phyloP scores from a whole-genome alignment of 257 asterid genomes.

The Nicotiana sylvestris region DNA sequence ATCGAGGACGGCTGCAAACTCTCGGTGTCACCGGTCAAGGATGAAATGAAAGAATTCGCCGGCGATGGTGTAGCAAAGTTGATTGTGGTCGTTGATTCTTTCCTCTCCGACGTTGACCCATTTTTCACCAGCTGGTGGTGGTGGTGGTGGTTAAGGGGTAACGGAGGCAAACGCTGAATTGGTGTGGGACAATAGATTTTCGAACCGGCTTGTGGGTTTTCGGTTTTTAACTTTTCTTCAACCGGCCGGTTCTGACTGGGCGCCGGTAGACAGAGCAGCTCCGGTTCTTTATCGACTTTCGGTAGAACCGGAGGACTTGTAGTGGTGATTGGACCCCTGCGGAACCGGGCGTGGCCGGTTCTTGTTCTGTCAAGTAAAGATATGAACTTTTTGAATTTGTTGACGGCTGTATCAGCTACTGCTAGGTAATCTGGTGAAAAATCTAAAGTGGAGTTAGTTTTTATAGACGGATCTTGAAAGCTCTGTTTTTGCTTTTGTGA shows the following conservation, averaged over 20 bases:
- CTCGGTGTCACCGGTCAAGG: conserved; percentile 71
- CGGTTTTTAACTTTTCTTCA: conserved; percentile 22
- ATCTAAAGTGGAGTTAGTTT: background rate
- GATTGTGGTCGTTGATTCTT: conserved; percentile 63
- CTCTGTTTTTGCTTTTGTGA: conserved; percentile 15
- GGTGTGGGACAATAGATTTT: conserved; percentile 62
- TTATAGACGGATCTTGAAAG: conserved; percentile 13
- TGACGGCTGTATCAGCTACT: conserved; percentile 54
- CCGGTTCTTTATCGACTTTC: background rate
- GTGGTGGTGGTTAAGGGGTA: conserved; percentile 50
- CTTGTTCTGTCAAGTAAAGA: conserved; percentile 42
- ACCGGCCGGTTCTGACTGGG: conserved; percentile 17
- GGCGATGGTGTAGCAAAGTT: conserved; percentile 44
- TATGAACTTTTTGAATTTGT: conserved; percentile 45
- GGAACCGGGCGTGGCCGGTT: conserved; percentile 65
- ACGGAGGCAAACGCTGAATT: conserved; percentile 70
- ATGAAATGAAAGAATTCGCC: conserved; percentile 52
- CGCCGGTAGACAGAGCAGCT: conserved; percentile 5
- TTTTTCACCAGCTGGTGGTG: conserved; percentile 39
- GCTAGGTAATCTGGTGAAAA: conserved; percentile 33
- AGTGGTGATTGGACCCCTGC: conserved; percentile 42
- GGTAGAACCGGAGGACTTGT: conserved; percentile 9
- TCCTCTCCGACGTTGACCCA: conserved; percentile 34
- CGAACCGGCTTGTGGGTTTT: conserved; percentile 18
- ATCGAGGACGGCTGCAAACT: conserved; percentile 52